Base-by-base conservation (phyloP, 2,329 filamentous ascomycete species). In the Botryotinia convoluta region DNA sequence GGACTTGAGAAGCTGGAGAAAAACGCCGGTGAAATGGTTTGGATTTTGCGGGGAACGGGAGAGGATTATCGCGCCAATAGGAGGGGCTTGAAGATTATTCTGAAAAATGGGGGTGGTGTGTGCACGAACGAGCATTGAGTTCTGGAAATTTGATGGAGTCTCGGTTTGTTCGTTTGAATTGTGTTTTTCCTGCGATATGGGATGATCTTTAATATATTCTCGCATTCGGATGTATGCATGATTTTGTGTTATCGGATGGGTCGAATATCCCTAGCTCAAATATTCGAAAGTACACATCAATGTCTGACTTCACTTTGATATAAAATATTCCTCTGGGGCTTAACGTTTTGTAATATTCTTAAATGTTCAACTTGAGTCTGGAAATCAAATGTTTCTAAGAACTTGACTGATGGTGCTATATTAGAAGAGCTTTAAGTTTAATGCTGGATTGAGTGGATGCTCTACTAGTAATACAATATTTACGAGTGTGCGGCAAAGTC, bases 1-100 rank as follows among this genome's bases (percentile, higher is more conserved):
- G 35, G 26, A 62, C 14, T 5, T n/a, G 26, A 39, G 60, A 62
- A 59, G 4, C 48, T 32, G 64, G 18, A 65, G 45, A 74, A 18
- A 45, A 14, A 26, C 10, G 18, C 42, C 18, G 29, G 42, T 45
- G 48, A 71, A 29, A 62, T 61, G 48, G 18, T 71, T 60, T 60
- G 57, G 20, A 60, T 37, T 39, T 37, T 73, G 74, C 73, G 74
- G 73, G 73, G 74, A 60, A 48, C n/a, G 42, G 71, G 68, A 51
- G 48, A 51, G 69, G 57, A 62, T 69, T 75, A 54, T 74, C 65
- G 71, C 74, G 71, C 74, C 69, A 75, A 75, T 75, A 35, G 48
- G 68, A 63, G 42, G n/a, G 51, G n/a, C 51, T 29, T 29, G 51
- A n/a, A 6, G 2, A 18, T 8, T 18, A 6, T 45, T 5, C 18